Percentiles rank a stretch among this genome's conserved stretches.
phyloP scores from a whole-genome alignment of 2,329 filamentous ascomycete genomes.

The Aspergillus sp. region DNA sequence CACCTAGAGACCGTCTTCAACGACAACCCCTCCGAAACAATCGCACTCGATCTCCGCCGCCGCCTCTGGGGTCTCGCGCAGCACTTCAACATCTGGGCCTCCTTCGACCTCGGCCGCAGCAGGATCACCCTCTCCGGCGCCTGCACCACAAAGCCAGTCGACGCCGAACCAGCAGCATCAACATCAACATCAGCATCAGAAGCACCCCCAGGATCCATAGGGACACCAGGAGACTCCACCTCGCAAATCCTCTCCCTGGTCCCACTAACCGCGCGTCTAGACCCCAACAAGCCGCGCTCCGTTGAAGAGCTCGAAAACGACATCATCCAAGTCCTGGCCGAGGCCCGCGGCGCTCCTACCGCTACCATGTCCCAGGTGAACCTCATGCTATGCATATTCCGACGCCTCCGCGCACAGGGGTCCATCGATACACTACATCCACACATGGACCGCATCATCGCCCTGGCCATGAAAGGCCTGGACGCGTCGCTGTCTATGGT shows the following conservation, averaged over 20 bases:
- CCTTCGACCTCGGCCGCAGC: slow-evolving; percentile 57
- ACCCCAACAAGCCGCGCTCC: slow-evolving; percentile 46
- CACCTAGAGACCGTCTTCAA: background rate
- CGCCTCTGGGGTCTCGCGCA: slow-evolving; percentile 51
- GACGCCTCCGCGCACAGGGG: slow-evolving; percentile 49
- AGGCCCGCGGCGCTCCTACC: slow-evolving; percentile 42
- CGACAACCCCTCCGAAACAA: slow-evolving; percentile 17
- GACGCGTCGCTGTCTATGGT: slow-evolving; percentile 48
- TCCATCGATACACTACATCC: slow-evolving; percentile 45
- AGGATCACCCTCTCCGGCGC: slow-evolving; percentile 47
- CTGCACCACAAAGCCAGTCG: slow-evolving; percentile 34
- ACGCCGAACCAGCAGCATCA: too few relatives aligned
- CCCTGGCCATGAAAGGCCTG: slow-evolving; percentile 45
- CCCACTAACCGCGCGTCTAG: slow-evolving; percentile 52
- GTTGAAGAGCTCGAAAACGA: slow-evolving; percentile 44
- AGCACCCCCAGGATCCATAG: too few relatives aligned
- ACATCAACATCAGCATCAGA: too few relatives aligned
- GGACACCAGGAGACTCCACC: slow-evolving; percentile 45
- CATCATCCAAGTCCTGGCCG: slow-evolving; percentile 39
- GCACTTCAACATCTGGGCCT: slow-evolving; percentile 60
- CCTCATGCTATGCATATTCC: slow-evolving; percentile 54
- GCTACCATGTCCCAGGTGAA: slow-evolving; percentile 55
- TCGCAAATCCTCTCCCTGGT: slow-evolving; percentile 52
- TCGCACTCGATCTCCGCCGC: slow-evolving; percentile 37
- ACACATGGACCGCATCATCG: slow-evolving; percentile 47